A percentile compares a stretch with the other conserved stretches of the same genome.
phyloP scores from a whole-genome alignment of 2,329 filamentous ascomycete species.

The Fusarium scirpi region DNA sequence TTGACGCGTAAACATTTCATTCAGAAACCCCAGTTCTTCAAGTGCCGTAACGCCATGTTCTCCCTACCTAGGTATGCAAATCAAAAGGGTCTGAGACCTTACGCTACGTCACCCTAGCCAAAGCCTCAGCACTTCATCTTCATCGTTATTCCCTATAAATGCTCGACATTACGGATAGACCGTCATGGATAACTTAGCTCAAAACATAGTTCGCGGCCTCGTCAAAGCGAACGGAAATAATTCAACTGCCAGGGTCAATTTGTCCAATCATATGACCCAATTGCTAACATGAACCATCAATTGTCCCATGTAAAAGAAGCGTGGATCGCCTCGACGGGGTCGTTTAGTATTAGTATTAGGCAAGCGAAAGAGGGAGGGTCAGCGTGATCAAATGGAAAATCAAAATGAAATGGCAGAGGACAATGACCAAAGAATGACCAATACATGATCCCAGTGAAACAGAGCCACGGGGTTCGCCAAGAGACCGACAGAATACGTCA shows the following conservation, averaged over 20 bases:
- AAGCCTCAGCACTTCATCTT: not conserved
- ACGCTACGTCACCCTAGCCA: constrained; percentile 18
- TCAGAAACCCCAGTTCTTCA: not conserved
- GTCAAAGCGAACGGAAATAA: constrained; percentile 4
- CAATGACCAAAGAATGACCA: constrained; percentile 36
- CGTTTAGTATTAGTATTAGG: constrained; percentile 13
- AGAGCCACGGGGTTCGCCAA: constrained; percentile 20
- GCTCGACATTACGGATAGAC: not conserved
- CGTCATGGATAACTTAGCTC: constrained; percentile 20
- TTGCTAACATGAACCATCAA: constrained; percentile 29
- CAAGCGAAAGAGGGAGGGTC: constrained; percentile 21
- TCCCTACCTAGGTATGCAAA: not conserved
- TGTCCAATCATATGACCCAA: constrained; percentile 43
- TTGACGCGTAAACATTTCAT: not conserved
- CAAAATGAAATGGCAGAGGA: not conserved
- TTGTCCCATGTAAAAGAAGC: constrained; percentile 1
- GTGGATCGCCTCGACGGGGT: constrained; percentile 5
- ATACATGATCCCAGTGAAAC: constrained; percentile 7
- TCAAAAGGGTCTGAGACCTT: constrained; percentile 35
- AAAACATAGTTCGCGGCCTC: constrained; percentile 2
- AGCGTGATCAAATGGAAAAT: constrained; percentile 22
- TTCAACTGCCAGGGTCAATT: constrained; percentile 1
- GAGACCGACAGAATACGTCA: constrained; percentile 36
- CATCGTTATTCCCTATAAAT: not conserved
- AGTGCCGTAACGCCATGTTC: constrained; percentile 7